Conservation (phyloP, 108 stramenopile genomes). For the Mayamaea pseudoterrestris region DNA sequence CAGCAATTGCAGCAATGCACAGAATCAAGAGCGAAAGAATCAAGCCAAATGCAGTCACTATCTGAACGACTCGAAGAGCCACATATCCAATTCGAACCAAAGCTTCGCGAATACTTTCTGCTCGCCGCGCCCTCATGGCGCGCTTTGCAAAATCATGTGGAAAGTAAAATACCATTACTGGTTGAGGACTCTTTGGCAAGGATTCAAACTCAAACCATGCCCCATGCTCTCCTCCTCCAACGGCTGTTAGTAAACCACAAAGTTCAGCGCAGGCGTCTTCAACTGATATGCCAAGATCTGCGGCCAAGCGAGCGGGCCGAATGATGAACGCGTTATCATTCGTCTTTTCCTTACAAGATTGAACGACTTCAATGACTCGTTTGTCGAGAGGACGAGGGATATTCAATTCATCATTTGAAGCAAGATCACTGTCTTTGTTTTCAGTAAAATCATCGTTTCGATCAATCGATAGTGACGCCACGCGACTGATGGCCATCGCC, state of each 20-base stretch:
- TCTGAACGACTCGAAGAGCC: constrained; percentile 33
- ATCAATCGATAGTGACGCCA: not conserved
- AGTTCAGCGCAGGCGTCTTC: constrained; percentile 73
- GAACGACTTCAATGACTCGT: constrained; percentile 13
- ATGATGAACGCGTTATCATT: too few species aligned
- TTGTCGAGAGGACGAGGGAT: constrained; percentile 9
- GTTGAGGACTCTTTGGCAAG: not conserved
- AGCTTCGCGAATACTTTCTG: constrained; percentile 20
- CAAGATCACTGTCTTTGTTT: not conserved
- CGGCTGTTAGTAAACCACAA: constrained; percentile 55
- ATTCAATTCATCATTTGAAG: too few species aligned
- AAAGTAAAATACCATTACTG: constrained; percentile 70
- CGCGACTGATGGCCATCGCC: not conserved
- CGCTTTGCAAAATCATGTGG: constrained; percentile 57
- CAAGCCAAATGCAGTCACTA: constrained; percentile 70
- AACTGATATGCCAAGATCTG: constrained; percentile 55
- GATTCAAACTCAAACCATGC: constrained; percentile 64
- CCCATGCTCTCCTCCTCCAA: constrained; percentile 52
- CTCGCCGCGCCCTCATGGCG: constrained; percentile 22
- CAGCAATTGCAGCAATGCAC: constrained; percentile 40
- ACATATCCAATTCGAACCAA: constrained; percentile 10
- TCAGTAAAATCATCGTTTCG: not conserved
- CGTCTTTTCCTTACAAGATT: constrained; percentile 12
- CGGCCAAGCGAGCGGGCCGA: constrained; percentile 50
- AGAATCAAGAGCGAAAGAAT: constrained; percentile 63